A percentile compares a stretch with the other conserved stretches of the same genome.
These are phyloP conservation scores for Zygotorulaspora danielsina DNA, from an alignment of 805 yeast genomes.

Conservation along the genomic window DNA sequence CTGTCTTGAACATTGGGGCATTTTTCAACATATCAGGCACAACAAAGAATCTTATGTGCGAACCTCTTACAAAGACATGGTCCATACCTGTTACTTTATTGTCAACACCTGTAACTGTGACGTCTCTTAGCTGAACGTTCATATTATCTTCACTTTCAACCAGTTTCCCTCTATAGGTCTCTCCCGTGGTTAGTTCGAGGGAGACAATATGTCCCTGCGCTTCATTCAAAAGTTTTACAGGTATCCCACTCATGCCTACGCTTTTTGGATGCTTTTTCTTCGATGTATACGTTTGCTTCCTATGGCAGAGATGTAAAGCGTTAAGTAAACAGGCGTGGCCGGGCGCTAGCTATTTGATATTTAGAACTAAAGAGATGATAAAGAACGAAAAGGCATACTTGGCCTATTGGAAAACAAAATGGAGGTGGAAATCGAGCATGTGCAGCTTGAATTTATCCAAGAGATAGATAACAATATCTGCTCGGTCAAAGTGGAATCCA, in stretches of 20 bases:
- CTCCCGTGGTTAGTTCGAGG: constrained; percentile 79
- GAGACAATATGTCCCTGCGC: constrained; percentile 86
- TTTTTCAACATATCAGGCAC: constrained; percentile 84
- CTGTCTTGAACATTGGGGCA: constrained; percentile 79
- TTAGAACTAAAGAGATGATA: not conserved
- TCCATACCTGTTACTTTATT: constrained; percentile 74
- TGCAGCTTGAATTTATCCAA: constrained; percentile 51
- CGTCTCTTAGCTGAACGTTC: constrained; percentile 85
- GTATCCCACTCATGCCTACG: constrained; percentile 42
- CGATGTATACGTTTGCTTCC: too few species aligned
- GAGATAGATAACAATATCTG: constrained; percentile 42
- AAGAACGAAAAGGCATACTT: not conserved
- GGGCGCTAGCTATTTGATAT: not conserved
- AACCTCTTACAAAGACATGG: constrained; percentile 87
- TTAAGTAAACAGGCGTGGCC: too few species aligned
- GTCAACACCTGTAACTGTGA: constrained; percentile 68
- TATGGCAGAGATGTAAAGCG: too few species aligned
- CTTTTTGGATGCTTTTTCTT: not conserved
- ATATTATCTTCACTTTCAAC: constrained; percentile 88
- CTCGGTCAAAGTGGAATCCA: constrained; percentile 50
- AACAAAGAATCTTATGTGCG: constrained; percentile 76
- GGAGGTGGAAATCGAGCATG: constrained; percentile 33
- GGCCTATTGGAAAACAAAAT: constrained; percentile 9
- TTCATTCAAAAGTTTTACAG: constrained; percentile 81
- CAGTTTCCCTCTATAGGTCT: constrained; percentile 81